Evolutionary conservation across 2,329 filamentous ascomycete genomes (phyloP).

Genomic region (Pseudophaeomoniella oleicola): DNA sequence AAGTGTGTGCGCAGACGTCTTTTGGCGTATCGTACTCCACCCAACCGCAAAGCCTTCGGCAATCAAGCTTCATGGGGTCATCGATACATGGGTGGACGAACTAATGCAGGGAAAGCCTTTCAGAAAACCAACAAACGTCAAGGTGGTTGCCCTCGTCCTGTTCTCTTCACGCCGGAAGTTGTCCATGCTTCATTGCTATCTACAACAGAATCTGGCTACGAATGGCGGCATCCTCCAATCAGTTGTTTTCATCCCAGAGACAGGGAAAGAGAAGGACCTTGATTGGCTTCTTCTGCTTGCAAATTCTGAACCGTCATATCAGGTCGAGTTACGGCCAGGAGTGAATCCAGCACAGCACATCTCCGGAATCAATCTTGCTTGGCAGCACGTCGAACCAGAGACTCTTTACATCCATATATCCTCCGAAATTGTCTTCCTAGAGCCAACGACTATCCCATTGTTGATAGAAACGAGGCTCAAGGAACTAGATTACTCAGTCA

Average conservation of each 20-base stretch:
- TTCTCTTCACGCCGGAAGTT: not conserved
- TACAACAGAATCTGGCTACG: slow-evolving; percentile 23
- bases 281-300: slow-evolving; percentile 19
- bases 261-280: slow-evolving; percentile 18
- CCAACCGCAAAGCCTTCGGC: not conserved
- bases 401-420: slow-evolving; percentile 2
- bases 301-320: not conserved
- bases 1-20: not conserved
- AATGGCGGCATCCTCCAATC: slow-evolving; percentile 27
- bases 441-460: slow-evolving; percentile 32
- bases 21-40: not conserved
- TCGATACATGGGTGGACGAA: not conserved
- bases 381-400: not conserved
- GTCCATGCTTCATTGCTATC: slow-evolving; percentile 24
- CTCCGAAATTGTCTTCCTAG: slow-evolving; percentile 15
- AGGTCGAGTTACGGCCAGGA: slow-evolving; percentile 11
- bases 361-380: slow-evolving; percentile 3
- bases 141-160: not conserved
- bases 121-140: not conserved
- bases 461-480: slow-evolving; percentile 37
- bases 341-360: slow-evolving; percentile 14
- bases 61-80: slow-evolving; percentile 9
- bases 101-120: not conserved
- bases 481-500: slow-evolving; percentile 33
- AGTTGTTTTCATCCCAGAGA: slow-evolving; percentile 27